phyloP scores from a whole-genome alignment of 2,329 filamentous ascomycete genomes.

The Erysiphe pulchra region DNA sequence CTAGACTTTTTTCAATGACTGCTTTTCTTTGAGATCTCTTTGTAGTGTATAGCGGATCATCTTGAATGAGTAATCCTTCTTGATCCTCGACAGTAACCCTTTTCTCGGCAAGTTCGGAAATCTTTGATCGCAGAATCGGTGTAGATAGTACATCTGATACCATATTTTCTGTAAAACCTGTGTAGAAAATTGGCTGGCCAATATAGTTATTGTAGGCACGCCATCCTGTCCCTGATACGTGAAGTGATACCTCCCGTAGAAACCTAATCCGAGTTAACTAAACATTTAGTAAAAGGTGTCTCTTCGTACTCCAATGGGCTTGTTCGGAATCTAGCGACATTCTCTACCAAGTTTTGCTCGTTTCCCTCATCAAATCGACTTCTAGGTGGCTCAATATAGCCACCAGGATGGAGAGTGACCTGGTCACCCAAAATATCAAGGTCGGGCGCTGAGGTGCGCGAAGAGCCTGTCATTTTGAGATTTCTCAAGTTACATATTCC shows the following conservation, averaged over 20 bases:
- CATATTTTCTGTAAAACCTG: slow-evolving; percentile 80
- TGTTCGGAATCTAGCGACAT: slow-evolving; percentile 66
- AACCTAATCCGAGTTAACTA: slow-evolving; percentile 26
- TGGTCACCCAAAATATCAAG: slow-evolving; percentile 51
- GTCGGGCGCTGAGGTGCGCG: slow-evolving; percentile 36
- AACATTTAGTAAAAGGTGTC: not conserved
- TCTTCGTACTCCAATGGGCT: slow-evolving; percentile 29
- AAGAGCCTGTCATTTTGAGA: not conserved
- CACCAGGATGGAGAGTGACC: slow-evolving; percentile 49
- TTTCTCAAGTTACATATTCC: too few relatives aligned
- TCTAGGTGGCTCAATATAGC: slow-evolving; percentile 28
- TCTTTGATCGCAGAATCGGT: slow-evolving; percentile 46
- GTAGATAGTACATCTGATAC: slow-evolving; percentile 52
- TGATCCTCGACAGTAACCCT: slow-evolving; percentile 52
- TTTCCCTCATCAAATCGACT: slow-evolving; percentile 23
- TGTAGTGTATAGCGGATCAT: slow-evolving; percentile 26
- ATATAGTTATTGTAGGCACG: slow-evolving; percentile 77
- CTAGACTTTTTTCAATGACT: slow-evolving; percentile 46
- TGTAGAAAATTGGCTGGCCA: slow-evolving; percentile 80
- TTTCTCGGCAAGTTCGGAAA: slow-evolving; percentile 49
- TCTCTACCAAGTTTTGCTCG: slow-evolving; percentile 48
- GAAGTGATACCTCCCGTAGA: slow-evolving; percentile 74
- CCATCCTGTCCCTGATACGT: slow-evolving; percentile 87
- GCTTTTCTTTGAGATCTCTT: slow-evolving; percentile 28
- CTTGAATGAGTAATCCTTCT: slow-evolving; percentile 37